Evolutionary conservation across 495 filamentous ascomycete genomes (phyloP).

Genomic region (Lepidopterella palustris): DNA sequence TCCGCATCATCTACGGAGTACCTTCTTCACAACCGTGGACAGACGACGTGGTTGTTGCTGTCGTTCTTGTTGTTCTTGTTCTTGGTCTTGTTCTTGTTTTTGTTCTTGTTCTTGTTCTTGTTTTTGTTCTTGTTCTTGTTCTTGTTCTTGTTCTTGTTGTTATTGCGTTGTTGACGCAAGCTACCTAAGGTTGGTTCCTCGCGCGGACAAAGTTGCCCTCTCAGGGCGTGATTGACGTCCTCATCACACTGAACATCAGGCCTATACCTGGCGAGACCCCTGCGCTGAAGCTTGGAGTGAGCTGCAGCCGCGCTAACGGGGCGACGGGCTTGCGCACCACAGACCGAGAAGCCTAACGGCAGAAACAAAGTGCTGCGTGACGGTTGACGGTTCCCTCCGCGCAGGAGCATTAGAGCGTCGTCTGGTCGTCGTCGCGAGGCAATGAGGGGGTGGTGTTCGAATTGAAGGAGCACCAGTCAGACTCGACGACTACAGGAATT

Average conservation of each 20-base stretch:
- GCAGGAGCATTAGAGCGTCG: neutral
- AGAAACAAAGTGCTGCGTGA: neutral
- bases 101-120: too few species aligned
- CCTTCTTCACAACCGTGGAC: neutral
- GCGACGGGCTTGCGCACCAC: neutral
- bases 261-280: neutral
- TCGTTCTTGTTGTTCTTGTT: too few species aligned
- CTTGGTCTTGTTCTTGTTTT: too few species aligned
- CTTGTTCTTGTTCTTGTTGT: too few species aligned
- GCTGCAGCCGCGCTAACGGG: neutral
- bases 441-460: too few species aligned
- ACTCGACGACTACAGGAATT: neutral
- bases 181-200: neutral
- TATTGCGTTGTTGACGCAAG: too few species aligned
- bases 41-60: neutral
- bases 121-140: too few species aligned
- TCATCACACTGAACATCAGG: neutral
- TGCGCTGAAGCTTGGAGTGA: too few species aligned
- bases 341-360: neutral
- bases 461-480: too few species aligned
- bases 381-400: neutral
- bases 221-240: neutral
- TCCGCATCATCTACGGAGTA: neutral
- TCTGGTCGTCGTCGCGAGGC: neutral
- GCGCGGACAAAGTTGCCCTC: neutral